Evolutionary conservation across 2,329 filamentous ascomycete species (phyloP).

Genomic region (Pseudopithomyces chartarum): DNA sequence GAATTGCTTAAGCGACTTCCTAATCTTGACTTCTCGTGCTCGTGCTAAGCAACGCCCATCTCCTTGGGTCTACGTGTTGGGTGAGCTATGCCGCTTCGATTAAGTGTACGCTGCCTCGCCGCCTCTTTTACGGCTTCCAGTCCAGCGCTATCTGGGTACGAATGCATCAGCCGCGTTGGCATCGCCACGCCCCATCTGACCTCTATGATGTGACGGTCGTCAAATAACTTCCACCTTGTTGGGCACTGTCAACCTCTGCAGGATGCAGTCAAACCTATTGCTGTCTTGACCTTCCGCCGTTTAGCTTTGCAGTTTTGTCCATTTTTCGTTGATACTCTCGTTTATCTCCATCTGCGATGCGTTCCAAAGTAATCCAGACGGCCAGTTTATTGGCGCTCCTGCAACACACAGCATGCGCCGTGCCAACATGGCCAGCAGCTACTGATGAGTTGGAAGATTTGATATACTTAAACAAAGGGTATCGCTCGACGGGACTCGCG

Average conservation of each 20-base stretch:
- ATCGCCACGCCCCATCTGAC: neutral
- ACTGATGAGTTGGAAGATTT: conserved; percentile 68
- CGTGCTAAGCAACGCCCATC: conserved; percentile 2
- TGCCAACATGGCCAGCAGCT: conserved; percentile 65
- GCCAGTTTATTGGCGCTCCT: conserved; percentile 13
- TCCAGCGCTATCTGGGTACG: conserved; percentile 3
- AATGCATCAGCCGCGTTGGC: neutral
- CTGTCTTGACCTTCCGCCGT: neutral
- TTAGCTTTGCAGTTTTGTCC: neutral
- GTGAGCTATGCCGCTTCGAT: conserved; percentile 6
- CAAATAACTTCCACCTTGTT: neutral
- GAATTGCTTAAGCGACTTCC: conserved; percentile 18
- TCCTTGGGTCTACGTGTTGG: conserved; percentile 8
- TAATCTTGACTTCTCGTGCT: conserved; percentile 15
- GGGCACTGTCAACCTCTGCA: neutral
- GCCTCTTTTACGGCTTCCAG: neutral
- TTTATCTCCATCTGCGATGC: neutral
- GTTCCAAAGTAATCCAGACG: conserved; percentile 15
- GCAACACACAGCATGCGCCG: conserved; percentile 39
- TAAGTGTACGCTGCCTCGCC: conserved; percentile 3
- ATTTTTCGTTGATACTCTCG: neutral
- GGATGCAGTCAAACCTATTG: neutral
- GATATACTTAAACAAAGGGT: conserved; percentile 63
- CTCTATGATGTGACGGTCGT: neutral
- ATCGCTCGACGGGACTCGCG: conserved; percentile 61